phyloP scores from a whole-genome alignment of 306 rosid genomes.

The Vicia faba region DNA sequence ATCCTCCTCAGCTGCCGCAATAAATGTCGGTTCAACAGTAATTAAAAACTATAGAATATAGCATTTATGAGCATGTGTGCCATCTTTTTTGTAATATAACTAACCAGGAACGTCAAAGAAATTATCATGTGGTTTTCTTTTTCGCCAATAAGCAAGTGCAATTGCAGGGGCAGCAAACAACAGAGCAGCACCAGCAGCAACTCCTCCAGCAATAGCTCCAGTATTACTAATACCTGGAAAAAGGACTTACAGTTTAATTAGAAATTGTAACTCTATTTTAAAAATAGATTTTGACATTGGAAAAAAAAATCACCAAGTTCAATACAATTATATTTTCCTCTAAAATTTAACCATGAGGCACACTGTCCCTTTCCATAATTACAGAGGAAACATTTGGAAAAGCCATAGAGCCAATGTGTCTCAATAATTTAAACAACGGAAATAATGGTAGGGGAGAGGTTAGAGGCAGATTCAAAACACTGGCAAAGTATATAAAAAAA shows the following conservation, averaged over 20 bases:
- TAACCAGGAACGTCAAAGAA: conserved; percentile 98
- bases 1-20: conserved; percentile 85
- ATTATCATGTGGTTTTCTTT: conserved; percentile 74
- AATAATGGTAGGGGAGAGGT: no score
- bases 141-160: conserved; percentile 86
- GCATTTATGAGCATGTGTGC: conserved; percentile 17
- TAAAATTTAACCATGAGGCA: no score
- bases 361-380: no score
- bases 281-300: conserved; percentile 6
- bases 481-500: no score
- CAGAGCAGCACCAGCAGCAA: conserved; percentile 95
- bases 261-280: conserved; percentile 14
- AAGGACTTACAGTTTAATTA: conserved; percentile 23
- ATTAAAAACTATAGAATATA: conserved; percentile 12
- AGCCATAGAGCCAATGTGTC: no score
- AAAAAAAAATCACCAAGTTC: background rate
- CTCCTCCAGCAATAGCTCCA: conserved; percentile 99
- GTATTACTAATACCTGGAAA: conserved; percentile 63
- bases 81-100: conserved; percentile 41
- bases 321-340: no score
- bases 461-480: no score
- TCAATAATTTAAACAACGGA: no score
- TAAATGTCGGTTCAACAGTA: conserved; percentile 21
- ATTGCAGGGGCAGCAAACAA: conserved; percentile 95
- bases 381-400: no score